Evolutionary conservation across 2,329 filamentous ascomycete species (phyloP), one percentile per base, ranked within the genome.

Genomic region (Exophiala xenobiotica): DNA sequence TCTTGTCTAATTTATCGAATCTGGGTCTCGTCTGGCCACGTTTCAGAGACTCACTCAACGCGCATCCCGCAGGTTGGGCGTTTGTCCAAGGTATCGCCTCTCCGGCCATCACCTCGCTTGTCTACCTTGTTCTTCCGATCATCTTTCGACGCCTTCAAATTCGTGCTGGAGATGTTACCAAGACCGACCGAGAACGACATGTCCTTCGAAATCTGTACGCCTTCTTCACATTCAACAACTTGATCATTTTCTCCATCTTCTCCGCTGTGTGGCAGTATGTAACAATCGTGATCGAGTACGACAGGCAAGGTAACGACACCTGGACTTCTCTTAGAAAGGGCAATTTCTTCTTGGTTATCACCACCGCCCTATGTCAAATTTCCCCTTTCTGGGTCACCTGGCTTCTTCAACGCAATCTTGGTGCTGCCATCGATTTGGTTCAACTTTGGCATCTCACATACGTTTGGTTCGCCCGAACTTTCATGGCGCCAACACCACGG

Each of bases 201-300:
- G 93, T 99, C 46, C 79, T 93, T 53, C 85, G 83, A 57, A 95
- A 95, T 69, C 79, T 99, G 2, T 99, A 95, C 71, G 81, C 88
- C 14, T 99, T 99, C 74, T 99, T 99, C 70, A 82, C 96, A 46
- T 90, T 99, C 77, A 99, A 99, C 79, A 97, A 97, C 66, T 71
- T 99, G 49, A 76, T 99, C 60, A 85, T 97, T 51, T 97, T 97
- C 70, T 96, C 91, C 8, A 76, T 96, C 11, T 97, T 97, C 69
- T 89, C 88, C 38, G 84, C 88, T 1, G 72, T 90, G 12, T 96
- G 89, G 83, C 75, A 76, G 1, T 90, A 91, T 62, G 75, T 90
- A 6, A 73, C 83, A 1, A 75, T 75, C 3, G 82, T 95, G 29
- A 73, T 91, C 39, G 66, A 80, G 2, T 72, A 78, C 38, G 81